phyloP scores from a whole-genome alignment of 441 rosid species.

The Populus tomentosa region DNA sequence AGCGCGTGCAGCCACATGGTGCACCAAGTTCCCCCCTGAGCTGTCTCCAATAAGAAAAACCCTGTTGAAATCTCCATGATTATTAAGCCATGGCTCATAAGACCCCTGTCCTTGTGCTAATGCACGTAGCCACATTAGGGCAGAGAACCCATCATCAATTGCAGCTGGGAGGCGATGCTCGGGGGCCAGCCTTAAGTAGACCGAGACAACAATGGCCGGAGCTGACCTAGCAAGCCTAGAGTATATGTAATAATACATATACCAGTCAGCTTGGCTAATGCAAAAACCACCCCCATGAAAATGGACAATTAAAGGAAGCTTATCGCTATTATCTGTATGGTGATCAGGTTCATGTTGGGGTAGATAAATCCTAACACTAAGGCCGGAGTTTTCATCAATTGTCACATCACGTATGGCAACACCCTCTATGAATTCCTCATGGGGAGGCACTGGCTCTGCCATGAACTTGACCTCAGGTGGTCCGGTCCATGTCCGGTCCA shows the following conservation, averaged over 20 bases:
- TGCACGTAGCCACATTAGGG: conserved; percentile 47
- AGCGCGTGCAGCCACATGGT: conserved; percentile 48
- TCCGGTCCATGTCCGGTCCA: conserved; percentile 60
- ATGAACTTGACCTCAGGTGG: conserved; percentile 56
- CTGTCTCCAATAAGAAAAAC: conserved; percentile 69
- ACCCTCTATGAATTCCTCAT: conserved; percentile 37
- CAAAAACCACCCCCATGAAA: conserved; percentile 75
- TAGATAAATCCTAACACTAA: conserved; percentile 37
- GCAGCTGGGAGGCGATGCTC: conserved; percentile 61
- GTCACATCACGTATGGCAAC: conserved; percentile 47
- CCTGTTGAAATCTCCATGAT: conserved; percentile 38
- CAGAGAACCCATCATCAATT: conserved; percentile 43
- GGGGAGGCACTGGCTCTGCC: conserved; percentile 49
- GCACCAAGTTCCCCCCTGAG: conserved; percentile 54
- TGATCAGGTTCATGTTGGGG: conserved; percentile 21
- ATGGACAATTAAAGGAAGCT: conserved; percentile 49
- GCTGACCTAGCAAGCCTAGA: conserved; percentile 34
- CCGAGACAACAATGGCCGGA: conserved; percentile 41
- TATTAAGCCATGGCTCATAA: conserved; percentile 36
- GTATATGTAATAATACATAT: conserved; percentile 45
- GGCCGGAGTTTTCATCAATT: conserved; percentile 24
- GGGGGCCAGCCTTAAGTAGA: conserved; percentile 49
- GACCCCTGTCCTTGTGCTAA: conserved; percentile 26
- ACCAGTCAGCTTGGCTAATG: conserved; percentile 57
- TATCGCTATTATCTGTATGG: background rate